These are phyloP conservation scores for Yamadazyma diddensiae DNA, from an alignment of 1,139 yeast genomes.

Conservation along the genomic window DNA sequence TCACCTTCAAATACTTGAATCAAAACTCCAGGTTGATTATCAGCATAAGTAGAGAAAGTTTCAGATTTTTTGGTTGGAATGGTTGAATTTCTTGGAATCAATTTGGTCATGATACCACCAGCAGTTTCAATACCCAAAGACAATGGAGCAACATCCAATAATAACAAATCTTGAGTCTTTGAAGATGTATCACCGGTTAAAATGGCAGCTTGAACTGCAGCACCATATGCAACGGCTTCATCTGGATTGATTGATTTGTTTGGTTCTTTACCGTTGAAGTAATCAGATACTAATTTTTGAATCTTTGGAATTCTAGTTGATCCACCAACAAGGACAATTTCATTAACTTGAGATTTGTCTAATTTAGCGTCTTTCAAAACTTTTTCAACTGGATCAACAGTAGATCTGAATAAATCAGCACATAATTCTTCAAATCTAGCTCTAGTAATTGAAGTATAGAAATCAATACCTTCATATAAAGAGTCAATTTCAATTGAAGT, in stretches of 20 bases:
- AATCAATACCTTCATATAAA: constrained; percentile 38
- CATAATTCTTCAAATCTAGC: constrained; percentile 46
- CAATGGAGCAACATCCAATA: constrained; percentile 90
- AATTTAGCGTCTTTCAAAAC: constrained; percentile 42
- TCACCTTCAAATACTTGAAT: constrained; percentile 97
- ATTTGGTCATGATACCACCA: constrained; percentile 96
- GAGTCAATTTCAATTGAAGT: constrained; percentile 42
- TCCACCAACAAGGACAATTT: constrained; percentile 44
- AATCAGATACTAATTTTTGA: constrained; percentile 43
- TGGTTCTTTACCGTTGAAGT: constrained; percentile 45
- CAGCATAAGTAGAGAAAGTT: constrained; percentile 92
- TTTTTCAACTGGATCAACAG: constrained; percentile 43
- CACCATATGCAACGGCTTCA: constrained; percentile 47
- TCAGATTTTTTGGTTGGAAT: constrained; percentile 96
- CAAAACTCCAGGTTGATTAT: constrained; percentile 93
- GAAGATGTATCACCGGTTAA: constrained; percentile 86
- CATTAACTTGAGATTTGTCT: constrained; percentile 39
- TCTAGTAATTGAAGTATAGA: constrained; percentile 42
- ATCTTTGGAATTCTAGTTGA: constrained; percentile 46
- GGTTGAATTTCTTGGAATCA: constrained; percentile 93
- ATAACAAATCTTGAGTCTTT: constrained; percentile 73
- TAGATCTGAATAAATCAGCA: constrained; percentile 43
- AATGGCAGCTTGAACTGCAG: constrained; percentile 45
- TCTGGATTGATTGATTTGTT: constrained; percentile 45
- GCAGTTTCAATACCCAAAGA: constrained; percentile 95